A percentile compares a stretch with the other conserved stretches of the same genome.
phyloP scores from a whole-genome alignment of 140 eudicot species.

The Erigeron philadelphicus region DNA sequence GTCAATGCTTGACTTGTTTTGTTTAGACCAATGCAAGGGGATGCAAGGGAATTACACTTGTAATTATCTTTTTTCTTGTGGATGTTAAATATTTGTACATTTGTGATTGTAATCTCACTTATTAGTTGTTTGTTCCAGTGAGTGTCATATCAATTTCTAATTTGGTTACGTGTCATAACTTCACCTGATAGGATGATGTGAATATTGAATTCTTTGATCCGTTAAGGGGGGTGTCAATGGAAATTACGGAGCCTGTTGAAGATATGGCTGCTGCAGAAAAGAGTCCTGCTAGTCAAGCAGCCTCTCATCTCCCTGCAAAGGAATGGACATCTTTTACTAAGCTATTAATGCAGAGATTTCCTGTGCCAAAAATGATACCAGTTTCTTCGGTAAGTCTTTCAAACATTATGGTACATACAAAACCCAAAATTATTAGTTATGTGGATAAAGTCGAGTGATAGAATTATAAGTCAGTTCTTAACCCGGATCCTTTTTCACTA shows the following conservation, averaged over 20 bases:
- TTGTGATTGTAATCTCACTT: too few species aligned
- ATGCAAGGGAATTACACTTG: too few species aligned
- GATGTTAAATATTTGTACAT: too few species aligned
- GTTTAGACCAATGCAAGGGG: too few species aligned
- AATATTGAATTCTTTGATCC: slow-evolving; percentile 53
- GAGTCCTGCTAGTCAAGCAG: slow-evolving; percentile 19
- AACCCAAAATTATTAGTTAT: not conserved
- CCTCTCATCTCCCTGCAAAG: slow-evolving; percentile 34
- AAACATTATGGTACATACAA: slow-evolving; percentile 3
- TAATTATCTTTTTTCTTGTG: too few species aligned
- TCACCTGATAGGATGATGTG: slow-evolving; percentile 39
- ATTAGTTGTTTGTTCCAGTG: not conserved
- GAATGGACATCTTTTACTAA: slow-evolving; percentile 69
- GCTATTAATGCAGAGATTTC: slow-evolving; percentile 66
- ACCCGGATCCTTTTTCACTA: slow-evolving; percentile 20
- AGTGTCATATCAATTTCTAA: not conserved
- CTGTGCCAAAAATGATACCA: slow-evolving; percentile 48
- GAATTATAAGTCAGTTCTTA: not conserved
- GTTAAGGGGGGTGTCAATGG: slow-evolving; percentile 37
- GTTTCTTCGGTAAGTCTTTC: slow-evolving; percentile 52
- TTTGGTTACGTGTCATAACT: slow-evolving; percentile 14
- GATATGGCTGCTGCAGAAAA: slow-evolving; percentile 33
- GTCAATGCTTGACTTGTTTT: too few species aligned
- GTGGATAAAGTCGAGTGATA: too few species aligned
- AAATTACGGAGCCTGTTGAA: slow-evolving; percentile 17